Evolutionary conservation across 148 eudicot genomes (phyloP).

Genomic region (Fagopyrum tataricum): DNA sequence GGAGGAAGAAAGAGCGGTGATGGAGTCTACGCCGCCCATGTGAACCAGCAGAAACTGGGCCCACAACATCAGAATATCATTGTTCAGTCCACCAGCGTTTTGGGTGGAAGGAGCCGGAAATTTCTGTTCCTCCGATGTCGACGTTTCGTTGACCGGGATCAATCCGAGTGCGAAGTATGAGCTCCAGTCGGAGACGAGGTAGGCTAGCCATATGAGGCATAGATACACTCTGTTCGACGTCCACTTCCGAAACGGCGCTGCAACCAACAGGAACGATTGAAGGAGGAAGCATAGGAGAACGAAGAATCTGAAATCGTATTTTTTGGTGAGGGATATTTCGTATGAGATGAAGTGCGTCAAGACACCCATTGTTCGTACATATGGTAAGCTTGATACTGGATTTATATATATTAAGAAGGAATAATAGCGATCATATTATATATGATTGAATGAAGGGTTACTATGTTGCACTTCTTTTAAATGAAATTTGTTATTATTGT

Average conservation of each 20-base stretch:
- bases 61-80: conserved; percentile 26
- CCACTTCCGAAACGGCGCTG: neutral
- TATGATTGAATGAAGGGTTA: no score
- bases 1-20: conserved; percentile 29
- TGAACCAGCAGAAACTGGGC: conserved; percentile 31
- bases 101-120: neutral
- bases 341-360: neutral
- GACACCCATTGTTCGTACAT: no score
- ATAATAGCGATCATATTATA: no score
- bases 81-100: neutral
- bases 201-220: neutral
- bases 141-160: neutral
- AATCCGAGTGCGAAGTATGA: neutral
- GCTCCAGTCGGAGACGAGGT: neutral
- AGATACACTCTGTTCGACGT: neutral
- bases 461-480: no score
- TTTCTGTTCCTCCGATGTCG: no score
- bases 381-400: no score
- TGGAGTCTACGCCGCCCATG: conserved; percentile 37
- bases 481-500: no score
- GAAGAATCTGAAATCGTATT: neutral
- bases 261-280: neutral
- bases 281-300: neutral
- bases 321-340: neutral
- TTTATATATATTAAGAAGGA: no score